Evolutionary conservation across 768 basidiomycete genomes (phyloP), one percentile per base, ranked within the genome.

Genomic region (Suillus placidus): DNA sequence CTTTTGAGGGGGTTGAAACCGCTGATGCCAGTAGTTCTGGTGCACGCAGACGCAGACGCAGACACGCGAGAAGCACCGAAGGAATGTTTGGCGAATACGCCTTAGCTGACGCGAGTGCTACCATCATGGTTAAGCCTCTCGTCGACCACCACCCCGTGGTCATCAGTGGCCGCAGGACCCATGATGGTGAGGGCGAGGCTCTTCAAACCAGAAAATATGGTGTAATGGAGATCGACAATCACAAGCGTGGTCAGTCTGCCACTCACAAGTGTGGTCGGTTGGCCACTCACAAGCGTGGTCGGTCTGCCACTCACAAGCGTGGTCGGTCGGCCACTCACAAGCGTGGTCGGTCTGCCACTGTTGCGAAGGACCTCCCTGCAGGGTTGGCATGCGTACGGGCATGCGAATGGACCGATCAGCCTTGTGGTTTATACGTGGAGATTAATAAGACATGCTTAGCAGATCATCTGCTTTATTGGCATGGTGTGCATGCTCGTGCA

Each of bases 401-500:
- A 47, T 47, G 45, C 45, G 45, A n/a, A 3, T 47, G 45, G 45
- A n/a, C n/a, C n/a, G n/a, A 47, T n/a, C 4, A 10, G 9, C 45
- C 45, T 10, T 47, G 45, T n/a, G 45, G 45, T 0, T n/a, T 47
- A 4, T 47, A n/a, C 5, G 10, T 47, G 20, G 45, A 47, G 9
- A 12, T 47, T 4, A 47, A 4, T 4, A 47, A n/a, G 4, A 10
- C 2, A 12, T 9, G 4, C n/a, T 10, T 47, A n/a, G 10, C 4
- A 2, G 4, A n/a, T 4, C 45, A 47, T n/a, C 45, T 47, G 10
- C 5, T n/a, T 0, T 4, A n/a, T 2, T n/a, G 45, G 45, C 45
- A 47, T 47, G 45, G 9, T n/a, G 45, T 47, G 4, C 0, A 10
- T n/a, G 1, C 4, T 12, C 0, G 2, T 47, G 0, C 0, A n/a